Evolutionary conservation across 108 stramenopile genomes (phyloP).

Genomic region (Cyclotella atomus): DNA sequence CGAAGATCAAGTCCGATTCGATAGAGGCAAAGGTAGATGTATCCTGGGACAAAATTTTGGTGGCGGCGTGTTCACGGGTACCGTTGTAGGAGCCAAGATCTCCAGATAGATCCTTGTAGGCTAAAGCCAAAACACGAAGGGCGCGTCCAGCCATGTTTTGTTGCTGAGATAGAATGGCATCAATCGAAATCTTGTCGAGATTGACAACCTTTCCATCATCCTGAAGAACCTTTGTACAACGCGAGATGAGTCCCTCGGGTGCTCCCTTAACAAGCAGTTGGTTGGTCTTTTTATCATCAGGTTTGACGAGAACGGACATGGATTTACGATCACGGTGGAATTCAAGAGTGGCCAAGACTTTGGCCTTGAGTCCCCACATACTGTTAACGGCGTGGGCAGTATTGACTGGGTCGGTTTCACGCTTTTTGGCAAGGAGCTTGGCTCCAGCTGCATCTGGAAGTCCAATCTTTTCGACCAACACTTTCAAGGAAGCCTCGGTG

Average conservation of each 20-base stretch:
- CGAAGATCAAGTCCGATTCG: slow-evolving; percentile 77
- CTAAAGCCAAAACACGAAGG: slow-evolving; percentile 74
- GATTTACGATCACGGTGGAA: slow-evolving; percentile 64
- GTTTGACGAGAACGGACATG: slow-evolving; percentile 44
- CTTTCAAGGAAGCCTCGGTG: slow-evolving; percentile 80
- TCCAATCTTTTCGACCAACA: slow-evolving; percentile 79
- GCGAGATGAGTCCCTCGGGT: slow-evolving; percentile 70
- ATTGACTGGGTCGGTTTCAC: slow-evolving; percentile 32
- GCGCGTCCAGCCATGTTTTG: slow-evolving; percentile 67
- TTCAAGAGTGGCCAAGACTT: slow-evolving; percentile 73
- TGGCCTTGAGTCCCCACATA: slow-evolving; percentile 30
- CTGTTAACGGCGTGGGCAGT: slow-evolving; percentile 53
- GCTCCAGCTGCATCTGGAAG: slow-evolving; percentile 41
- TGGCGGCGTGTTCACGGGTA: slow-evolving; percentile 33
- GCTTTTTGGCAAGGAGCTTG: slow-evolving; percentile 12
- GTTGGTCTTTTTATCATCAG: slow-evolving; percentile 36
- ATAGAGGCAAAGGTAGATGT: slow-evolving; percentile 56
- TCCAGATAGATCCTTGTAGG: slow-evolving; percentile 50
- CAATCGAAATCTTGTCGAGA: slow-evolving; percentile 38
- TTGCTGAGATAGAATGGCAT: slow-evolving; percentile 42
- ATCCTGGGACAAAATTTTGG: slow-evolving; percentile 33
- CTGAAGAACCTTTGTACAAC: slow-evolving; percentile 64
- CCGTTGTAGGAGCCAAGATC: slow-evolving; percentile 48
- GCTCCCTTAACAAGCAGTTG: slow-evolving; percentile 88
- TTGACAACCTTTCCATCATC: slow-evolving; percentile 58